These are phyloP conservation scores for Petasospora rhodanensis DNA, from an alignment of 1,139 yeast genomes.

Conservation along the genomic window DNA sequence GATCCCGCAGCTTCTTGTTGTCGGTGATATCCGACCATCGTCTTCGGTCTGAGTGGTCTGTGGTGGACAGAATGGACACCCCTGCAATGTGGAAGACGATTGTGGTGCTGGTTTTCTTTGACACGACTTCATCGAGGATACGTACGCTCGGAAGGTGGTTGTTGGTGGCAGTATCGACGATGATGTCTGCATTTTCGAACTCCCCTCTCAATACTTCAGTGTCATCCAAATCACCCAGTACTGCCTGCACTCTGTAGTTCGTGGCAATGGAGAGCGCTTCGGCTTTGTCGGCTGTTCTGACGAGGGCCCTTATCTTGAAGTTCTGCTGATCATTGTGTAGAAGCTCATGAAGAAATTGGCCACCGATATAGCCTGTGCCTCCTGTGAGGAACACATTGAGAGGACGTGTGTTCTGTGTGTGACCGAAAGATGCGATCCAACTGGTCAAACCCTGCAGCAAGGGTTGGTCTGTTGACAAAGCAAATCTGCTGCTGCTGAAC, in stretches of 20 bases:
- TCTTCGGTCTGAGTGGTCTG: conserved; percentile 23
- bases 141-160: conserved; percentile 33
- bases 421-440: no score
- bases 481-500: no score
- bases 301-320: conserved; percentile 18
- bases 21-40: conserved; percentile 32
- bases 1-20: conserved; percentile 30
- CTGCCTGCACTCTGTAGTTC: no score
- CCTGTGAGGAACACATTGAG: conserved; percentile 23
- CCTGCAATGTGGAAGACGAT: conserved; percentile 40
- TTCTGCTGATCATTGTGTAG: conserved; percentile 27
- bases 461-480: no score
- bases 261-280: no score
- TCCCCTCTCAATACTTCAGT: conserved; percentile 25
- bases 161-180: conserved; percentile 37
- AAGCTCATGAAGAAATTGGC: conserved; percentile 30
- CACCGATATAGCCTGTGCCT: conserved; percentile 37
- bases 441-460: no score
- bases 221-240: conserved; percentile 29
- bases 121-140: conserved; percentile 16
- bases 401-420: no score
- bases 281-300: conserved; percentile 4
- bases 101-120: conserved; percentile 26
- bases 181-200: conserved; percentile 28
- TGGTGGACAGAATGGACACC: conserved; percentile 29